Evolutionary conservation across 139 green algal species (phyloP).

Genomic region (Chlamydomonas sp.): DNA sequence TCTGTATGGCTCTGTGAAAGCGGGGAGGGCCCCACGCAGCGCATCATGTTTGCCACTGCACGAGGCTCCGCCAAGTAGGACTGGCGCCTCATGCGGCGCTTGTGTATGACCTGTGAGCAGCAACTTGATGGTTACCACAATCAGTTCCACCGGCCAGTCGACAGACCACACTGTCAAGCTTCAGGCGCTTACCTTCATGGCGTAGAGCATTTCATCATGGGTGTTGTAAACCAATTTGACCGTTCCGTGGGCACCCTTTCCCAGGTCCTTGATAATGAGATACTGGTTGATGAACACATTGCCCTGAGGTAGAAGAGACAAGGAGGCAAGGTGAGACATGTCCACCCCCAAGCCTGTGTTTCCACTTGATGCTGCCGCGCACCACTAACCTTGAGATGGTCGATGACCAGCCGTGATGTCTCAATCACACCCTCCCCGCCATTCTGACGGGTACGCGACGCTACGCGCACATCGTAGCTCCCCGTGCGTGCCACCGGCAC

Average conservation of each 20-base stretch:
- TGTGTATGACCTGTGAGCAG: slow-evolving; percentile 42
- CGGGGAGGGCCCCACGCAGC: slow-evolving; percentile 19
- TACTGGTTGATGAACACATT: slow-evolving; percentile 88
- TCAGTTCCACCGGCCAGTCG: background rate
- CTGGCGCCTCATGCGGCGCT: slow-evolving; percentile 28
- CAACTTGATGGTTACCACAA: background rate
- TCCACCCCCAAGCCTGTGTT: no score
- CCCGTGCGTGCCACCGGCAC: slow-evolving; percentile 35
- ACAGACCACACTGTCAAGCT: background rate
- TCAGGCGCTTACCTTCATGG: slow-evolving; percentile 73
- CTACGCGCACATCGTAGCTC: slow-evolving; percentile 35
- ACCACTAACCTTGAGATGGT: slow-evolving; percentile 34
- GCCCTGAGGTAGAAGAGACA: slow-evolving; percentile 30
- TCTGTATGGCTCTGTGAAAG: slow-evolving; percentile 21
- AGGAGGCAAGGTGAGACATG: no score
- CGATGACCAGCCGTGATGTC: slow-evolving; percentile 27
- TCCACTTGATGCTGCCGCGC: background rate
- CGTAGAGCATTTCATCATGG: slow-evolving; percentile 78
- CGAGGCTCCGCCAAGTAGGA: slow-evolving; percentile 22
- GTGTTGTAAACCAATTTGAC: slow-evolving; percentile 86
- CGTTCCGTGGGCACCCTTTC: slow-evolving; percentile 74
- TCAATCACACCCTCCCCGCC: slow-evolving; percentile 34
- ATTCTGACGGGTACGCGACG: slow-evolving; percentile 24
- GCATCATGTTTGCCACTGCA: slow-evolving; percentile 13
- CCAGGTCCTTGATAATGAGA: slow-evolving; percentile 82